A percentile compares a stretch with the other conserved stretches of the same genome.
Conservation (phyloP, 148 eudicot species). For the Rhododendron henanense region DNA sequence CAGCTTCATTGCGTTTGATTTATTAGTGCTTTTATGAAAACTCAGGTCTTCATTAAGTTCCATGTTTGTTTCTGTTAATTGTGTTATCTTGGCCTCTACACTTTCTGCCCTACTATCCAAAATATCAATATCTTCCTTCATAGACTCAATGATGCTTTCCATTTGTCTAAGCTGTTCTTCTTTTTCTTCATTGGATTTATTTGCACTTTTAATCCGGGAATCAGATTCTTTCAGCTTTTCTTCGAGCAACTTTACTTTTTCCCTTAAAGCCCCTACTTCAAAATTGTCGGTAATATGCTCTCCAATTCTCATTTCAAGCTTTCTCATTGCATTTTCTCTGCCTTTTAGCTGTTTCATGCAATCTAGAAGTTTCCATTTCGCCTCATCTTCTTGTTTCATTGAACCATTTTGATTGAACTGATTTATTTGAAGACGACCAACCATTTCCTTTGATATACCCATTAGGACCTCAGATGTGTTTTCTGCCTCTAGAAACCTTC, state of each 20-base stretch:
- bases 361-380: constrained; percentile 38
- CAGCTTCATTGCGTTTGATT: constrained; percentile 50
- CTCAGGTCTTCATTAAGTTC: constrained; percentile 78
- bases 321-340: constrained; percentile 31
- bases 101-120: constrained; percentile 59
- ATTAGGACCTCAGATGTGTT: constrained; percentile 57
- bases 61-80: constrained; percentile 61
- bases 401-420: constrained; percentile 51
- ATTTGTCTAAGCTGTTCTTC: constrained; percentile 44
- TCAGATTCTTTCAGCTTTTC: constrained; percentile 40
- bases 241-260: constrained; percentile 47
- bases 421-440: constrained; percentile 39
- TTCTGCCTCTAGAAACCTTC: constrained; percentile 72
- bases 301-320: constrained; percentile 26
- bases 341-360: constrained; percentile 32
- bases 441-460: constrained; percentile 65
- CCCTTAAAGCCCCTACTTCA: constrained; percentile 36
- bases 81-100: constrained; percentile 56
- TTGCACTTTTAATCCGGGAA: constrained; percentile 32
- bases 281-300: constrained; percentile 29
- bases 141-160: constrained; percentile 44
- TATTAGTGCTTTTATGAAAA: constrained; percentile 62
- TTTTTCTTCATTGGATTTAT: constrained; percentile 37
- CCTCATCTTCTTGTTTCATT: constrained; percentile 49
- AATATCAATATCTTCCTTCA: constrained; percentile 39